Evolutionary conservation across 345 rosid species (phyloP).

Genomic region (Salix exigua): DNA sequence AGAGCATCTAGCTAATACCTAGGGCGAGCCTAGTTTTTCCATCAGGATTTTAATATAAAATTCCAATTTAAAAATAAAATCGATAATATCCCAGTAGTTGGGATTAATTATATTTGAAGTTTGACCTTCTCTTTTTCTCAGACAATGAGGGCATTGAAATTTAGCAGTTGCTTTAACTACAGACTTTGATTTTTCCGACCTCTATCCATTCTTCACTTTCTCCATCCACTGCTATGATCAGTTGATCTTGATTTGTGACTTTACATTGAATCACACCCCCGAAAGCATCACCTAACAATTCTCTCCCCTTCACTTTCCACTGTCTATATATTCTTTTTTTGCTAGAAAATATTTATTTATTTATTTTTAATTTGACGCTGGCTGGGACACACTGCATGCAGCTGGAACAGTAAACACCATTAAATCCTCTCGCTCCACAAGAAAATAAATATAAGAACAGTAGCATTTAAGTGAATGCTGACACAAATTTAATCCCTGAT

Average conservation of each 20-base stretch:
- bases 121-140: too few relatives aligned
- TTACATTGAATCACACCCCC: not conserved
- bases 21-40: not conserved
- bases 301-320: too few relatives aligned
- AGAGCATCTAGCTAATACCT: not conserved
- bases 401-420: not conserved
- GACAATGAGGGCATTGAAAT: too few relatives aligned
- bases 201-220: not conserved
- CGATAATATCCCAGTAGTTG: too few relatives aligned
- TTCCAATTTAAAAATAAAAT: too few relatives aligned
- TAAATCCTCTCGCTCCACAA: not conserved
- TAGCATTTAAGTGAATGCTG: constrained; percentile 10
- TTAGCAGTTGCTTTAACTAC: not conserved
- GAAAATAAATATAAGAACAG: not conserved
- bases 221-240: not conserved
- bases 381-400: not conserved
- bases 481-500: not conserved
- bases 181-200: not conserved
- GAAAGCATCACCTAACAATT: too few relatives aligned
- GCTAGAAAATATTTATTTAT: too few relatives aligned
- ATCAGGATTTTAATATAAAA: not conserved
- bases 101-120: too few relatives aligned
- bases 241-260: not conserved
- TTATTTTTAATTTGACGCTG: too few relatives aligned
- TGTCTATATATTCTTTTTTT: too few relatives aligned